Base-by-base conservation (phyloP, 139 green algal species). In the Chlorella sp. region DNA sequence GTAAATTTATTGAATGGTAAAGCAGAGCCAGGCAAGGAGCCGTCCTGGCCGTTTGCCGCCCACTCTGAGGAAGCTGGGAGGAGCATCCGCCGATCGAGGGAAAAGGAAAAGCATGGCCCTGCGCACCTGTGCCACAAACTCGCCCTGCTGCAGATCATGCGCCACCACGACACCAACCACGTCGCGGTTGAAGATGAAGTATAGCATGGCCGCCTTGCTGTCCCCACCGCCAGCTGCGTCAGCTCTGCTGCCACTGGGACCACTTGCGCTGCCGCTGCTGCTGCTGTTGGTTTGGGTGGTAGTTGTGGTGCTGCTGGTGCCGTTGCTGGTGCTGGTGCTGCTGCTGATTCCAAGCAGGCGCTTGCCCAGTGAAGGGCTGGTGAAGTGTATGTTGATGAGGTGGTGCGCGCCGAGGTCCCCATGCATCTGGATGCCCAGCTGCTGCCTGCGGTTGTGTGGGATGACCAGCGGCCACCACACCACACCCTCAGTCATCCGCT, bases 51-150 rank as follows among this genome's bases (percentile, higher is more conserved):
- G n/a, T n/a, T n/a, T n/a, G n/a, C n/a, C n/a, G n/a, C n/a, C n/a
- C n/a, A n/a, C n/a, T n/a, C n/a, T n/a, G n/a, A n/a, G n/a, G n/a
- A n/a, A n/a, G n/a, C n/a, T n/a, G n/a, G n/a, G n/a, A n/a, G n/a
- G n/a, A n/a, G n/a, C n/a, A n/a, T n/a, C n/a, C n/a, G n/a, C n/a
- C n/a, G n/a, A n/a, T n/a, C n/a, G n/a, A n/a, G n/a, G n/a, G n/a
- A n/a, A n/a, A n/a, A n/a, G n/a, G 23, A 49, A 60, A 74, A 6
- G 70, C 51, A 62, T 69, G 26, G 5, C 0, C 70, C n/a, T n/a
- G n/a, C n/a, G 0, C 49, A 93, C 85, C 86, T 98, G 93, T 2
- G 87, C 91, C 63, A 98, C 95, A 84, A 98, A 97, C 75, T 98
- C 95, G 0, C 93, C 95, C 3, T 68, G 10, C 0, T 36, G 4